phyloP scores from a whole-genome alignment of 345 rosid species.

The Citrus sp. region DNA sequence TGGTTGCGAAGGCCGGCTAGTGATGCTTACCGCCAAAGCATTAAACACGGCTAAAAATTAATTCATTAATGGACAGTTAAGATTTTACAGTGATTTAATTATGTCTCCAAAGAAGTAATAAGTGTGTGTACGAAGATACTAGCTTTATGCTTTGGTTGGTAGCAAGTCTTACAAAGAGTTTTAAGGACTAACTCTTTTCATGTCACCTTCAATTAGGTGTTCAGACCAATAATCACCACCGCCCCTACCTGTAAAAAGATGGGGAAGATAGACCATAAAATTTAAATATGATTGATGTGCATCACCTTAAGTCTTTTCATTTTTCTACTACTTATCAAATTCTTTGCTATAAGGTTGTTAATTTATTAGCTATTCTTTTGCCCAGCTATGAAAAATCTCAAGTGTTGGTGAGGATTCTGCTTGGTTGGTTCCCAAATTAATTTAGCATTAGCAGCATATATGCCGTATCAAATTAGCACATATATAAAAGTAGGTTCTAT shows the following conservation, averaged over 20 bases:
- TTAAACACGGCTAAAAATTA: not conserved
- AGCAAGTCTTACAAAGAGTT: not conserved
- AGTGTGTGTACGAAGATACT: not conserved
- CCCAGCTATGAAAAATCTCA: not conserved
- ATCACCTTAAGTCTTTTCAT: not conserved
- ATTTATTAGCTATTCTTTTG: not conserved
- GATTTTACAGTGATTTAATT: not conserved
- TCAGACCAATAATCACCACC: not conserved
- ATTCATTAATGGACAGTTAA: not conserved
- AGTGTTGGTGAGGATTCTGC: not conserved
- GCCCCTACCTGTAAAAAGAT: not conserved
- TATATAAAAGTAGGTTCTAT: too few species aligned
- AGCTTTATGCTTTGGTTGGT: not conserved
- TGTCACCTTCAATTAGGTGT: constrained; percentile 6
- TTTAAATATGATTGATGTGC: not conserved
- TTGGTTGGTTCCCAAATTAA: not conserved
- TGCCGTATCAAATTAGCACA: not conserved
- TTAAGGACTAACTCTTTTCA: not conserved
- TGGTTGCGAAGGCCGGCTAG: not conserved
- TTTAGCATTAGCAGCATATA: not conserved
- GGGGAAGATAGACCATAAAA: not conserved
- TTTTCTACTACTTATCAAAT: not conserved
- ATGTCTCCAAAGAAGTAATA: not conserved
- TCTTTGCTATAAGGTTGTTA: not conserved
- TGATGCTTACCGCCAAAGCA: not conserved